Evolutionary conservation across 768 basidiomycete genomes (phyloP).

Genomic region (Sutorius australiensis): DNA sequence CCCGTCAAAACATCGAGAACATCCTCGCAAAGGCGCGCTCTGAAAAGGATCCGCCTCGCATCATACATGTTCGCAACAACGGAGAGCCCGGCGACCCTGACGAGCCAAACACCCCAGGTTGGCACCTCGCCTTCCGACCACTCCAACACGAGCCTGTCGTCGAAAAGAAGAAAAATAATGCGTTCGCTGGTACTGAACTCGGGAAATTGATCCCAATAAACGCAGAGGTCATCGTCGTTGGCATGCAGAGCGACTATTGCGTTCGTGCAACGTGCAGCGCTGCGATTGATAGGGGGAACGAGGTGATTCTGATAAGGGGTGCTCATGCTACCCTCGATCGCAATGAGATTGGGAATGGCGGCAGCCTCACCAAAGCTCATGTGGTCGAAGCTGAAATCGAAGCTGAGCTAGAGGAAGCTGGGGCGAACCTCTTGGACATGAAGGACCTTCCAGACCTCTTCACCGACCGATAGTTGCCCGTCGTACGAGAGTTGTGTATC

Average conservation of each 20-base stretch:
- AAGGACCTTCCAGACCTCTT: slow-evolving; percentile 59
- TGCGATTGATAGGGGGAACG: slow-evolving; percentile 61
- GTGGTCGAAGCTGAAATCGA: slow-evolving; percentile 59
- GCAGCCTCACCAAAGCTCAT: slow-evolving; percentile 48
- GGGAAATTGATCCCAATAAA: slow-evolving; percentile 45
- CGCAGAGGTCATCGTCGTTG: slow-evolving; percentile 63
- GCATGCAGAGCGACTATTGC: slow-evolving; percentile 66
- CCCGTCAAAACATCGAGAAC: slow-evolving; percentile 45
- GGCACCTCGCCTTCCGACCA: slow-evolving; percentile 57
- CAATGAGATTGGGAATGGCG: slow-evolving; percentile 57
- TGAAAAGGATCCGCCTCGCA: slow-evolving; percentile 46
- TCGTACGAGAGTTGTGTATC: not conserved
- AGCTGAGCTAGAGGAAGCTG: slow-evolving; percentile 64
- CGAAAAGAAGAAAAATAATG: slow-evolving; percentile 69
- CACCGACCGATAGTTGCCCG: slow-evolving; percentile 43
- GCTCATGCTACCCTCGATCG: slow-evolving; percentile 70
- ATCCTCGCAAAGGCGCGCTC: slow-evolving; percentile 51
- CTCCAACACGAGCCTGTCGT: slow-evolving; percentile 49
- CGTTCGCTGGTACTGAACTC: slow-evolving; percentile 58
- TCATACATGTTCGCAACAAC: slow-evolving; percentile 65
- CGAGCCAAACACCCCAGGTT: slow-evolving; percentile 51
- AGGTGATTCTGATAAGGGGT: slow-evolving; percentile 57
- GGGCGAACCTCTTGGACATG: slow-evolving; percentile 64
- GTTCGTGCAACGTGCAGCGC: slow-evolving; percentile 55
- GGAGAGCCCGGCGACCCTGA: slow-evolving; percentile 62